Evolutionary conservation across 164 flowering plant species (phyloP), one percentile per base, ranked within the genome.

Genomic region (Magnolia sinica): DNA sequence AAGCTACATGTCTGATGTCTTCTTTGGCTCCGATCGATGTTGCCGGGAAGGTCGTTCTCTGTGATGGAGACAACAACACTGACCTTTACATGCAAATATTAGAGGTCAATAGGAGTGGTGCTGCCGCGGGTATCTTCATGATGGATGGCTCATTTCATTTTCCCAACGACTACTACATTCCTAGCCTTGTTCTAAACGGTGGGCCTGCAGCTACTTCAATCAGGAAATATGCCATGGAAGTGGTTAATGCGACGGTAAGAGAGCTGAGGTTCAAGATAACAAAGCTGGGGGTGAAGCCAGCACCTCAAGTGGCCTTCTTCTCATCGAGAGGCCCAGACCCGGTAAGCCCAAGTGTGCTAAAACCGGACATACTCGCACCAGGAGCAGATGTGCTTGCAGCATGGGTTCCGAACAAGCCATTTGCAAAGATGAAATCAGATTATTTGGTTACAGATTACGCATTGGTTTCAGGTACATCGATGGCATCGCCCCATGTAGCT

Each of bases 401-500:
- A 70, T 74, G 76, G 49, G 2, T 77, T n/a, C 81, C 85, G 1
- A 76, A 78, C 50, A 37, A 3, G 13, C 75, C 75, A 2, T 61
- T 29, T 65, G 58, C 51, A 13, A 45, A 50, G 7, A 23, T 29
- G 4, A 76, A 73, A 0, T 22, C 14, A 9, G 65, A 79, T 20
- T 27, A 22, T 8, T 64, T 80, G 70, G 73, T 31, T 2, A 76
- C 81, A 22, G 87, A 85, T 45, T 85, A 83, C 61, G 80, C 70
- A 10, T 69, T 83, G 1, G 11, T 8, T 2, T 80, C 83, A 5
- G 86, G 86, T 6, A 85, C 83, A 1, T 83, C 86, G 7, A 83
- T 83, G 83, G 77, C 86, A 37, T 31, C 80, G 9, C 88, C 84
- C 7, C 83, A 86, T 78, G 80, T 49, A 22, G 85, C 84, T 10